phyloP scores from a whole-genome alignment of 2,329 filamentous ascomycete genomes.

The Dichotomopilus funicola region DNA sequence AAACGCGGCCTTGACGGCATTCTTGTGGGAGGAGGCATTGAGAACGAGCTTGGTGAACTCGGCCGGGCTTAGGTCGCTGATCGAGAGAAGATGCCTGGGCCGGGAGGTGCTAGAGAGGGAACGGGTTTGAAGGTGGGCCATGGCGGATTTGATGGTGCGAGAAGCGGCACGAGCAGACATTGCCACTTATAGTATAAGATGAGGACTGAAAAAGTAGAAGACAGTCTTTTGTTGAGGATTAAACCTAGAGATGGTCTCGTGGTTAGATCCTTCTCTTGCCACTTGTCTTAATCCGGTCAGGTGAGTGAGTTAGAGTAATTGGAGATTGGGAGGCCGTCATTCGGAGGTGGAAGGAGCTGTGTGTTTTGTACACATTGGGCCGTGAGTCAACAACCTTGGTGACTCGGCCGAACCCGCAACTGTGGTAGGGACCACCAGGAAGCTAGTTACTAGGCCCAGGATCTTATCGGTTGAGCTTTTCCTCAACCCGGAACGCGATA shows the following conservation, averaged over 20 bases:
- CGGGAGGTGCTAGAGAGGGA: slow-evolving; percentile 36
- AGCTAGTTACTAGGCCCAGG: background rate
- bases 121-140: slow-evolving; percentile 34
- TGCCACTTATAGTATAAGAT: background rate
- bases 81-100: slow-evolving; percentile 85
- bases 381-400: slow-evolving; percentile 16
- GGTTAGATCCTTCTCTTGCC: too few species aligned
- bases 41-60: slow-evolving; percentile 79
- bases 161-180: slow-evolving; percentile 21
- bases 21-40: slow-evolving; percentile 74
- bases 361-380: background rate
- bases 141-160: slow-evolving; percentile 23
- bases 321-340: background rate
- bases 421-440: background rate
- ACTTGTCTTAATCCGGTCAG: too few species aligned
- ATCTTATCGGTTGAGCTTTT: background rate
- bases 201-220: too few species aligned
- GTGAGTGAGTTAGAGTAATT: background rate
- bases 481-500: background rate
- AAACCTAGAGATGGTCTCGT: too few species aligned
- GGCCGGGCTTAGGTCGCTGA: slow-evolving; percentile 70
- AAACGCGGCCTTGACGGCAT: slow-evolving; percentile 56
- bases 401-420: slow-evolving; percentile 2
- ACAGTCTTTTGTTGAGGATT: too few species aligned
- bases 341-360: slow-evolving; percentile 2